phyloP scores from a whole-genome alignment of 305 asterid genomes.

The Fraxinus paxiana region DNA sequence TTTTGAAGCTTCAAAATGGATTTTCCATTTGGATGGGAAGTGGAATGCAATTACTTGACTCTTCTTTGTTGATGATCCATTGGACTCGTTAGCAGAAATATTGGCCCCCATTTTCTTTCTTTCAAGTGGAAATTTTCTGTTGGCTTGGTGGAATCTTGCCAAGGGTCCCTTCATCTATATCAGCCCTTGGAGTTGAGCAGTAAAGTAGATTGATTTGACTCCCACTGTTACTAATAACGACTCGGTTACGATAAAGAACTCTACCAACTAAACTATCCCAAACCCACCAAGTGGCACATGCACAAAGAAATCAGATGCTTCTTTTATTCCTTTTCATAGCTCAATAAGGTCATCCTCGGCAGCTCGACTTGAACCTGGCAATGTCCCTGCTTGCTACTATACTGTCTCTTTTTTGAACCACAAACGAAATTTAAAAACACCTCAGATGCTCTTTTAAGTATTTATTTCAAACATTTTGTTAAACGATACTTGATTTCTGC shows the following conservation, averaged over 20 bases:
- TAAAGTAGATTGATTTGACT: background rate
- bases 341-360: background rate
- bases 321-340: background rate
- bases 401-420: background rate
- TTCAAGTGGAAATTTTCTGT: background rate
- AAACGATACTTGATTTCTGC: background rate
- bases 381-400: background rate
- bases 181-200: background rate
- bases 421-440: background rate
- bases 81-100: slow-evolving; percentile 29
- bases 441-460: background rate
- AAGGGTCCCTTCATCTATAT: background rate
- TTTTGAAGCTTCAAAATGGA: slow-evolving; percentile 50
- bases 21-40: slow-evolving; percentile 56
- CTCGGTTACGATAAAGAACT: background rate
- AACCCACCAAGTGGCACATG: background rate
- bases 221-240: background rate
- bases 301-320: background rate
- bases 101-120: slow-evolving; percentile 34
- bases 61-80: slow-evolving; percentile 16
- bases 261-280: background rate
- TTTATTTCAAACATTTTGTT: background rate
- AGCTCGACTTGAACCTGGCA: background rate
- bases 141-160: slow-evolving; percentile 23
- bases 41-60: slow-evolving; percentile 49